Evolutionary conservation across 371 early-diverging fungal genomes (phyloP).

Genomic region (Conidiobolus incongruus): DNA sequence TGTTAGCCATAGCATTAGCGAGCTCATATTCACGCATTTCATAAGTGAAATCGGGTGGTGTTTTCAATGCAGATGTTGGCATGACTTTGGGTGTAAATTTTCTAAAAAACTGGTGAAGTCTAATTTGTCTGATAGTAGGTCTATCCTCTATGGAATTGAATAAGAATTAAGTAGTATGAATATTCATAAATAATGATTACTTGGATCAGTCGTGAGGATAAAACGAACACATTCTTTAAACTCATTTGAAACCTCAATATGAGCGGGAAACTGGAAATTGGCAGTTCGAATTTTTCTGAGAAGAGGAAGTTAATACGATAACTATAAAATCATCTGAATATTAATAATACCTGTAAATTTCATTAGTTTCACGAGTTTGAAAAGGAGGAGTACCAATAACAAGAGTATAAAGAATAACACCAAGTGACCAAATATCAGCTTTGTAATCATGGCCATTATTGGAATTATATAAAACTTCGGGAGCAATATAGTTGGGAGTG

Average conservation of each 20-base stretch:
- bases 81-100: constrained; percentile 13
- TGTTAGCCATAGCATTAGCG: no score
- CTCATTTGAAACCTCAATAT: no score
- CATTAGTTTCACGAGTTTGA: constrained; percentile 65
- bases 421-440: constrained; percentile 98
- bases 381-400: constrained; percentile 97
- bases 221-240: no score
- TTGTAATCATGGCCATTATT: constrained; percentile 87
- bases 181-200: constrained; percentile 10
- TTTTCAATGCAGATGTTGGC: constrained; percentile 10
- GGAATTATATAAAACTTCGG: constrained; percentile 92
- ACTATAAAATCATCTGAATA: no score
- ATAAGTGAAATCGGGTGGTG: constrained; percentile 14
- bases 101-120: constrained; percentile 20
- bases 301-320: no score
- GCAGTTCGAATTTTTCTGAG: no score
- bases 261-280: no score
- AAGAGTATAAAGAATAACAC: constrained; percentile 98
- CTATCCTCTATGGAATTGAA: constrained; percentile 11
- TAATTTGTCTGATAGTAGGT: constrained; percentile 15
- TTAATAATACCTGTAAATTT: constrained; percentile 69
- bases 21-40: no score
- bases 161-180: background rate
- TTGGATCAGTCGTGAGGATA: constrained; percentile 57
- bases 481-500: no score